Evolutionary conservation across 805 yeast species (phyloP), one percentile per base, ranked within the genome.

Genomic region (Lachancea cidri): DNA sequence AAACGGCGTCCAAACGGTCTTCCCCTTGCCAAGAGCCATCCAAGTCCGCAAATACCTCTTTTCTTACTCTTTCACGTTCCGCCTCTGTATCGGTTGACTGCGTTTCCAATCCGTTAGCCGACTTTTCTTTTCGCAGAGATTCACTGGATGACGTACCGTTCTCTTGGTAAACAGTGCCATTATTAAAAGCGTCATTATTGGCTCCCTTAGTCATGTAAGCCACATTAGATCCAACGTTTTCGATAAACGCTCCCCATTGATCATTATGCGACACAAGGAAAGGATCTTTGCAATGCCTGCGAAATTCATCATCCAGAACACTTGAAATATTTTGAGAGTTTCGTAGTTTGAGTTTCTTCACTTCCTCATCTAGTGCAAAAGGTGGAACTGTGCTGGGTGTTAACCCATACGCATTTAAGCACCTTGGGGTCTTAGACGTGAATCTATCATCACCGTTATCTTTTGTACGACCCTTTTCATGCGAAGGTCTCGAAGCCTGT

Each of bases 11-110:
- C 46, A 85, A 65, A 44, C 88, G 62, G 42, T 74, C 74, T 42
- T 74, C 86, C 30, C 94, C 94, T 27, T 81, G 80, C 93, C 93
- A 85, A 16, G 71, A 64, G 1, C 73, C 72, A 33, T 72, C 68
- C 38, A 79, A 58, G 41, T 72, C 73, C 3, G 68, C 64, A 24
- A 65, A 63, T 42, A 50, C 45, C 15, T 55, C 58, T 22, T 48
- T 39, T 34, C 44, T 36, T 19, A 52, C 48, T 15, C 42, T 42
- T 11, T 44, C 43, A 30, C 44, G 52, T 13, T 50, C 57, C 15
- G 35, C 36, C 17, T 44, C 50, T 11, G 27, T 22, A 22, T 22
- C 27, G 11, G 27, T 22, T 11, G 27, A 22, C 27, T 22, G 27
- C 11, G 27, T 7, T 7, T 22, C 27, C 9, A 11, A 7, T 22